Conservation (phyloP, 768 basidiomycete genomes). For the Omphalotus guepiniiformis region DNA sequence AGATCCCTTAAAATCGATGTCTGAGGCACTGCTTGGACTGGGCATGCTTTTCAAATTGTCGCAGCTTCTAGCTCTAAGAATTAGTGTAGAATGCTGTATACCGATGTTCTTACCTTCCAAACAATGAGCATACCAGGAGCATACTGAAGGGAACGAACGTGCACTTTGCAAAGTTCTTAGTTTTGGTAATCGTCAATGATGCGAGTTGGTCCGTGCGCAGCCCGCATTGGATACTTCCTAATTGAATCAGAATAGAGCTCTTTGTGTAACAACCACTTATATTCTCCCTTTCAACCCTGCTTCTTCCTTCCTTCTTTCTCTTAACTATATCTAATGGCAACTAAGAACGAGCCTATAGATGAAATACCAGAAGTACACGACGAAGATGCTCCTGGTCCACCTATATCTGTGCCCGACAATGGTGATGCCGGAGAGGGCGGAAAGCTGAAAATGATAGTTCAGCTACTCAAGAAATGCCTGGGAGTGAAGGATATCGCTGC, state of each 20-base stretch:
- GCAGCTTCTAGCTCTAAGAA: no score
- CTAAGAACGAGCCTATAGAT: not conserved
- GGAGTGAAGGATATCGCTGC: slow-evolving; percentile 95
- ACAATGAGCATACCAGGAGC: no score
- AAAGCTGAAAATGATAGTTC: slow-evolving; percentile 91
- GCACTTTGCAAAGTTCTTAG: no score
- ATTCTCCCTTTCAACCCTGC: not conserved
- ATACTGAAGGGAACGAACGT: no score
- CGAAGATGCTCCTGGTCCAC: slow-evolving; percentile 48
- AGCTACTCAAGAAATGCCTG: slow-evolving; percentile 85
- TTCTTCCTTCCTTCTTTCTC: slow-evolving; percentile 4
- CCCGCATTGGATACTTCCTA: no score
- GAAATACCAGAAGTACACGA: slow-evolving; percentile 23
- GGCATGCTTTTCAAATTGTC: no score
- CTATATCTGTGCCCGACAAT: slow-evolving; percentile 67
- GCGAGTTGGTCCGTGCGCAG: slow-evolving; percentile 1
- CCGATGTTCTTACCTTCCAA: no score
- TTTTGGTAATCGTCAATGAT: no score
- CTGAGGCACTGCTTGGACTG: no score
- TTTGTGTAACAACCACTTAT: slow-evolving; percentile 1
- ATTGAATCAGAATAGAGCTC: no score
- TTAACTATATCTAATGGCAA: slow-evolving; percentile 1
- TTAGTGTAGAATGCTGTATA: no score
- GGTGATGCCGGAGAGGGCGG: slow-evolving; percentile 80
- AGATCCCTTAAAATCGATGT: no score